Conservation (phyloP, 768 basidiomycete genomes). For the Collybiopsis luxurians region DNA sequence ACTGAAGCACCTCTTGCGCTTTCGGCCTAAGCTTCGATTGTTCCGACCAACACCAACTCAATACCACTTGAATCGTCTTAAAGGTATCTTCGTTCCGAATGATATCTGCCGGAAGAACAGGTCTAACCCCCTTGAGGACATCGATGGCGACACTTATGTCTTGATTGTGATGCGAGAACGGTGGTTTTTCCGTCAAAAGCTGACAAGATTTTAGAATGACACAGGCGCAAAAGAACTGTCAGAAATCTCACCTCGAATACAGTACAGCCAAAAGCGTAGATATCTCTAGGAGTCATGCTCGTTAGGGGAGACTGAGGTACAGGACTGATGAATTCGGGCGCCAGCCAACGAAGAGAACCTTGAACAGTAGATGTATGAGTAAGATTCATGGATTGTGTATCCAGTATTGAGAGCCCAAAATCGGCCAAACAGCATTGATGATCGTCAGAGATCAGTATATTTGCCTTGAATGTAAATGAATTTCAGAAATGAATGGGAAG, state of each 20-base stretch:
- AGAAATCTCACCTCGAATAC: slow-evolving; percentile 9
- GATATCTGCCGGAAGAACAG: slow-evolving; percentile 1
- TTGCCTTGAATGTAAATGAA: slow-evolving; percentile 15
- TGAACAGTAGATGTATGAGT: not conserved
- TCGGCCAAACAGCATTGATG: slow-evolving; percentile 28
- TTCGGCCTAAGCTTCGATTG: not conserved
- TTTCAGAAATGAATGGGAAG: not conserved
- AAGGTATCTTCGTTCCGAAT: not conserved
- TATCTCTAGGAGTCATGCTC: slow-evolving; percentile 4
- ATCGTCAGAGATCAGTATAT: slow-evolving; percentile 24
- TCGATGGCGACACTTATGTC: slow-evolving; percentile 4
- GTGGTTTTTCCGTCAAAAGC: slow-evolving; percentile 10
- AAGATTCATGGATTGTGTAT: not conserved
- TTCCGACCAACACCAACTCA: slow-evolving; percentile 10
- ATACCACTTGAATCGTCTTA: not conserved
- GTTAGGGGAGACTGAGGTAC: not conserved
- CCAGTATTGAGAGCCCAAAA: slow-evolving; percentile 18
- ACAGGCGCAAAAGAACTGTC: not conserved
- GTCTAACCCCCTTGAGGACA: slow-evolving; percentile 8
- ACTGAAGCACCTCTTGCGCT: not conserved
- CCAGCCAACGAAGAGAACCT: slow-evolving; percentile 13
- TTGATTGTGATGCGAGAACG: slow-evolving; percentile 4
- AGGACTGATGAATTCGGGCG: slow-evolving; percentile 11
- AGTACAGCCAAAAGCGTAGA: slow-evolving; percentile 13
- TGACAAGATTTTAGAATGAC: not conserved